A percentile compares a stretch with the other conserved stretches of the same genome.
These are phyloP conservation scores for Rosa persica DNA, from an alignment of 306 rosid genomes.

Conservation along the genomic window DNA sequence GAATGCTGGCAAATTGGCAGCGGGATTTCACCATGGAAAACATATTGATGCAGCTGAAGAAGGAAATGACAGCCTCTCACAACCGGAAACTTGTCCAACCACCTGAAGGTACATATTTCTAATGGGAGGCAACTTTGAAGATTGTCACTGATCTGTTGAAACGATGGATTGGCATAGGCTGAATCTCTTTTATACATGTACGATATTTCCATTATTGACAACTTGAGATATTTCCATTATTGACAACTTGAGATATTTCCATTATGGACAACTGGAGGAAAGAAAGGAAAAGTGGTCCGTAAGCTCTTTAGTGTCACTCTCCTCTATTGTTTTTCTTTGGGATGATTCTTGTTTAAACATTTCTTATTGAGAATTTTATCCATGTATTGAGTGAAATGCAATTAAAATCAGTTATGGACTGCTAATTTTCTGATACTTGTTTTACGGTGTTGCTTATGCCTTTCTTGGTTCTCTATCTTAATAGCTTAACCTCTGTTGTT, in stretches of 20 bases:
- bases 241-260: background rate
- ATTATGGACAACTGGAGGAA: background rate
- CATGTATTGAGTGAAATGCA: background rate
- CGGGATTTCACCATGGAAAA: conserved; percentile 97
- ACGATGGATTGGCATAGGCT: background rate
- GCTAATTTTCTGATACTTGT: background rate
- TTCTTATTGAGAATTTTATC: background rate
- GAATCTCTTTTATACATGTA: background rate
- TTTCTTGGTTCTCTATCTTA: background rate
- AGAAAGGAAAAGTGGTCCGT: background rate
- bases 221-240: background rate
- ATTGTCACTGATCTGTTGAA: conserved; percentile 1
- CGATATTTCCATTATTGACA: conserved; percentile 1
- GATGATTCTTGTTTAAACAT: background rate
- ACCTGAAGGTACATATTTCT: conserved; percentile 96
- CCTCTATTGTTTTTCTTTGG: background rate
- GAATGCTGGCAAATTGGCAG: conserved; percentile 93
- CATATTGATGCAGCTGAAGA: conserved; percentile 96
- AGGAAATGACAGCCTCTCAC: conserved; percentile 93
- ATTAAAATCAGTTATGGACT: background rate
- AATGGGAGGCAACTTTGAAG: conserved; percentile 19
- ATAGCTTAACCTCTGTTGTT: background rate
- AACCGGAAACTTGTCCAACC: conserved; percentile 99
- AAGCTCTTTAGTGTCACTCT: background rate
- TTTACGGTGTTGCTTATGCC: background rate